Evolutionary conservation across 2,329 filamentous ascomycete species (phyloP).

Genomic region (Escovopsis sp.): DNA sequence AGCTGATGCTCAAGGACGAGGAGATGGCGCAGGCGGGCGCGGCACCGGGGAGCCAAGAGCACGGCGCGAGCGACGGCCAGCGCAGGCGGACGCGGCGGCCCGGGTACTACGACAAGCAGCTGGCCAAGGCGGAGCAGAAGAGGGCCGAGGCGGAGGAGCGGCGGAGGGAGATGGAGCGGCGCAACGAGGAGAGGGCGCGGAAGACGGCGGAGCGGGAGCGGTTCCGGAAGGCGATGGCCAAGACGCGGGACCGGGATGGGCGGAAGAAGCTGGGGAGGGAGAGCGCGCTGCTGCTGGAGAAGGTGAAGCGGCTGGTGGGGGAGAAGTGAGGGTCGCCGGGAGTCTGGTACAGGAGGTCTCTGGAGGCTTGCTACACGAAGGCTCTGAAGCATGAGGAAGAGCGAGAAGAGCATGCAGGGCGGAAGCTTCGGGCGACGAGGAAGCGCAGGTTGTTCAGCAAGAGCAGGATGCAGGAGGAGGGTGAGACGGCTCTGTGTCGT

Average conservation of each 20-base stretch:
- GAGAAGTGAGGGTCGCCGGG: constrained; percentile 12
- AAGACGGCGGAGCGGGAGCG: constrained; percentile 49
- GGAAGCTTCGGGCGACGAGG: no score
- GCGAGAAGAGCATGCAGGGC: no score
- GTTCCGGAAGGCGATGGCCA: constrained; percentile 53
- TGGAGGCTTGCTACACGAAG: no score
- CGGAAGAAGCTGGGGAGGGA: constrained; percentile 70
- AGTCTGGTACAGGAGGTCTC: no score
- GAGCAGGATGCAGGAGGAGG: no score
- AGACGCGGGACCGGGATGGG: constrained; percentile 59
- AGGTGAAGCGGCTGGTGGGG: constrained; percentile 57
- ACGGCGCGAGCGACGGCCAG: constrained; percentile 15
- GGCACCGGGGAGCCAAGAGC: background rate
- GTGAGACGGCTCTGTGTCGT: no score
- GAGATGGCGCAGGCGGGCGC: constrained; percentile 18
- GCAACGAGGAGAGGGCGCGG: constrained; percentile 48
- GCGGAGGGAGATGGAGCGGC: constrained; percentile 25
- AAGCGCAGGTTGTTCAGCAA: no score
- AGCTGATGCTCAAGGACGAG: constrained; percentile 25
- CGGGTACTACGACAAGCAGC: constrained; percentile 52
- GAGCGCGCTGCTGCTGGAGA: constrained; percentile 61
- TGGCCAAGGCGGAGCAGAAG: constrained; percentile 29
- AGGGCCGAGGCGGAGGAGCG: constrained; percentile 26
- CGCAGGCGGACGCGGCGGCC: constrained; percentile 25
- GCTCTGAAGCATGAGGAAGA: no score